Evolutionary conservation across 1,139 yeast species (phyloP).

Genomic region (Starmera stellimalicola): DNA sequence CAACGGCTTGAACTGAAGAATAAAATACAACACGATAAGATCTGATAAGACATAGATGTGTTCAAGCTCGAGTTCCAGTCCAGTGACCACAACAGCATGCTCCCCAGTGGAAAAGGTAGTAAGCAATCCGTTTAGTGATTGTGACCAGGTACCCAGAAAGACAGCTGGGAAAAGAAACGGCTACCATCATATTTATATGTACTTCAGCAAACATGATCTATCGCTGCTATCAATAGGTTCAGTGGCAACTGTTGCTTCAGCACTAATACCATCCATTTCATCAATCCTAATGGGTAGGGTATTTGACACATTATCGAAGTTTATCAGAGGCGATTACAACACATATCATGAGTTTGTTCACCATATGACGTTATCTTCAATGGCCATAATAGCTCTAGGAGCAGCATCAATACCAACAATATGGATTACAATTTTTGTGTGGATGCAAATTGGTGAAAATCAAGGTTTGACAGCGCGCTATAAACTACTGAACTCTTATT

Average conservation of each 20-base stretch:
- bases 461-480: conserved; percentile 54
- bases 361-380: conserved; percentile 38
- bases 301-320: conserved; percentile 40
- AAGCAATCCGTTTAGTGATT: too few species aligned
- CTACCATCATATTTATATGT: conserved; percentile 13
- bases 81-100: too few species aligned
- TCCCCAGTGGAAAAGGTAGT: too few species aligned
- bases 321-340: conserved; percentile 24
- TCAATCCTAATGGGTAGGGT: conserved; percentile 60
- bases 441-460: conserved; percentile 68
- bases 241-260: conserved; percentile 28
- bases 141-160: too few species aligned
- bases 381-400: conserved; percentile 50
- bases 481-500: conserved; percentile 28
- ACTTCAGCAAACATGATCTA: conserved; percentile 8
- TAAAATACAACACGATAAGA: too few species aligned
- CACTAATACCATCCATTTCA: conserved; percentile 51
- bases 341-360: conserved; percentile 28
- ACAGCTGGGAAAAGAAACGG: too few species aligned
- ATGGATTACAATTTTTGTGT: conserved; percentile 48
- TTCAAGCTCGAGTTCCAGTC: too few species aligned
- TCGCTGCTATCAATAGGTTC: conserved; percentile 6
- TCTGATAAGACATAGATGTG: too few species aligned
- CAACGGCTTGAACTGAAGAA: too few species aligned
- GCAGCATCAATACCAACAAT: conserved; percentile 38